phyloP scores from a whole-genome alignment of 768 basidiomycete species.

The Melanogaster broomeanus region DNA sequence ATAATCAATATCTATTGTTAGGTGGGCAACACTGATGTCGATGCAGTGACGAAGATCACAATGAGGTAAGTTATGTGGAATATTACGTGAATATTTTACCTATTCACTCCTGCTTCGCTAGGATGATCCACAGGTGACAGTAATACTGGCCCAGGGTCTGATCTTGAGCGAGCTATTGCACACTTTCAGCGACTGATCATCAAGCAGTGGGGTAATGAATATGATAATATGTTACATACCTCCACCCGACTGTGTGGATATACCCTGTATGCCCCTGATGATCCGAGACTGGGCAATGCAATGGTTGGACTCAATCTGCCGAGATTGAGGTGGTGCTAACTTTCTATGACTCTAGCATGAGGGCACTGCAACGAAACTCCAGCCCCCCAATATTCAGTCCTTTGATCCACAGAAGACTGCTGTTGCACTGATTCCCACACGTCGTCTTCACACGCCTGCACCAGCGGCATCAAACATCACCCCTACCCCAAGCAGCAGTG shows the following conservation, averaged over 20 bases:
- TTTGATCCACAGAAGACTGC: not conserved
- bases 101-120: too few relatives aligned
- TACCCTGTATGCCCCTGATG: not conserved
- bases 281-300: not conserved
- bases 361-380: not conserved
- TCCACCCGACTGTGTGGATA: not conserved
- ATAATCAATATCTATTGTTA: too few relatives aligned
- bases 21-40: too few relatives aligned
- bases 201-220: slow-evolving; percentile 1
- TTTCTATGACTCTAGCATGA: too few relatives aligned
- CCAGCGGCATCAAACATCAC: too few relatives aligned
- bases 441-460: not conserved
- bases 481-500: not conserved
- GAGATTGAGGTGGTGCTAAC: too few relatives aligned
- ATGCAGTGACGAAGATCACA: too few relatives aligned
- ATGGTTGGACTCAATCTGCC: too few relatives aligned
- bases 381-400: not conserved
- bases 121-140: too few relatives aligned
- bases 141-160: not conserved
- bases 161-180: not conserved
- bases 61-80: too few relatives aligned
- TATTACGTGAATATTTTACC: too few relatives aligned
- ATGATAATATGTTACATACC: not conserved
- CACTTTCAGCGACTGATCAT: not conserved
- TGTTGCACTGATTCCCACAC: not conserved